Percentiles rank a stretch among this genome's conserved stretches.
Evolutionary conservation across 805 yeast genomes (phyloP).

Genomic region (Spathaspora passalidarum): DNA sequence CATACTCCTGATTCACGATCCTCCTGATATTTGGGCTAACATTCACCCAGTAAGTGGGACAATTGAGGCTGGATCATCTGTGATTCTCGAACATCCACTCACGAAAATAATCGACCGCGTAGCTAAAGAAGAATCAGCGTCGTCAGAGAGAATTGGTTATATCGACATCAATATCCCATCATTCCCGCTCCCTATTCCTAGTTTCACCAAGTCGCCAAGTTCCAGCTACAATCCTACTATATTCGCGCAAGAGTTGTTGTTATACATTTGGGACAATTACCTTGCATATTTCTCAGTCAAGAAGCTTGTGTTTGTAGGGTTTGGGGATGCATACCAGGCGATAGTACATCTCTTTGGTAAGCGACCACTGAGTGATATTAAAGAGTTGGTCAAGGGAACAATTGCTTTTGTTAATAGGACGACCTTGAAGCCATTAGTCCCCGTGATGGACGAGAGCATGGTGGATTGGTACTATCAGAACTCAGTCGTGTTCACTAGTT

Average conservation of each 20-base stretch:
- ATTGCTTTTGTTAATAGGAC: conserved; percentile 68
- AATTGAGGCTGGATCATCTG: conserved; percentile 68
- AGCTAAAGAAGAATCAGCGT: conserved; percentile 30
- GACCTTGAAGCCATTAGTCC: conserved; percentile 73
- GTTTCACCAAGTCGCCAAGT: conserved; percentile 28
- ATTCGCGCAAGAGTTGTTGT: conserved; percentile 71
- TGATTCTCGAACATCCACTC: conserved; percentile 71
- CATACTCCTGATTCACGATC: conserved; percentile 78
- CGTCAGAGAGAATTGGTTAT: conserved; percentile 52
- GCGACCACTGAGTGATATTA: conserved; percentile 53
- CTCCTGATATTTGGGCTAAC: conserved; percentile 90
- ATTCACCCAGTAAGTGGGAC: conserved; percentile 76
- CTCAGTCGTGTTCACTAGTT: conserved; percentile 76
- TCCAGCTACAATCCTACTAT: conserved; percentile 55
- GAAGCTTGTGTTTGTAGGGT: conserved; percentile 76
- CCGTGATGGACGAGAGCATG: conserved; percentile 84
- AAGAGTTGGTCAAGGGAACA: conserved; percentile 63
- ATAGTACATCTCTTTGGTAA: conserved; percentile 87
- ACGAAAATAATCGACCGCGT: conserved; percentile 56
- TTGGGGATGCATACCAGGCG: conserved; percentile 87
- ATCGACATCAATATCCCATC: conserved; percentile 83
- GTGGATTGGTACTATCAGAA: conserved; percentile 89
- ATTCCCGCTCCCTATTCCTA: conserved; percentile 30
- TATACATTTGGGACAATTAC: conserved; percentile 90
- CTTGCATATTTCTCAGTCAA: conserved; percentile 66